Evolutionary conservation across 768 basidiomycete genomes (phyloP).

Genomic region (Pleurotus salmoneostramineus): DNA sequence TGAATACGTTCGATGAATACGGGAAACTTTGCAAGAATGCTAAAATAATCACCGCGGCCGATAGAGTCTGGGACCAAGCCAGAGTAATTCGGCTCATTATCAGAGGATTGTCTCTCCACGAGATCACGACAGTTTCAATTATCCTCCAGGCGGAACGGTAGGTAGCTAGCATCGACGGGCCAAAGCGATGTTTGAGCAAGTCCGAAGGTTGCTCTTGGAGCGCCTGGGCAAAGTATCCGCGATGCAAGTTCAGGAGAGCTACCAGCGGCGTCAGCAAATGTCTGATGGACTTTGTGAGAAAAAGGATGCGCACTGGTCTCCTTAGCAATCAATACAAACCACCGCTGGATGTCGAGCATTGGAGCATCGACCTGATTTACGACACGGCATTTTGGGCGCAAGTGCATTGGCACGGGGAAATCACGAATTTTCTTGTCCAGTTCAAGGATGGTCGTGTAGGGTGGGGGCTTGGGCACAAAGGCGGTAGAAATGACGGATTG

Average conservation of each 20-base stretch:
- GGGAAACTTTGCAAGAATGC: too few species aligned
- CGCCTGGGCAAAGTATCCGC: conserved; percentile 65
- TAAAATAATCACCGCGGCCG: conserved; percentile 45
- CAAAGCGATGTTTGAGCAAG: conserved; percentile 55
- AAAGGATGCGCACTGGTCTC: conserved; percentile 40
- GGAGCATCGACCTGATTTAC: conserved; percentile 14
- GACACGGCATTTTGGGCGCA: conserved; percentile 33
- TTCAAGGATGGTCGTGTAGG: conserved; percentile 49
- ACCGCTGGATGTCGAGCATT: conserved; percentile 34
- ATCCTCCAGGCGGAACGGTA: conserved; percentile 72
- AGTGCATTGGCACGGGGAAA: conserved; percentile 44
- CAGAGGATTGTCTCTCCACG: conserved; percentile 35
- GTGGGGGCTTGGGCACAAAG: conserved; percentile 48
- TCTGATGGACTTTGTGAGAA: neutral
- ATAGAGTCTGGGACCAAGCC: conserved; percentile 65
- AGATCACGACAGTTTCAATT: conserved; percentile 43
- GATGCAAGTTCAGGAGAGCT: conserved; percentile 65
- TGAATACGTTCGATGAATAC: too few species aligned
- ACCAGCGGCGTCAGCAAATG: neutral
- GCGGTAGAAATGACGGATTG: conserved; percentile 46
- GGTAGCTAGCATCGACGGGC: conserved; percentile 66
- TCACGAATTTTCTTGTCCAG: conserved; percentile 61
- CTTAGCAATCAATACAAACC: conserved; percentile 40
- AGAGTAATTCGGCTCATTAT: conserved; percentile 42
- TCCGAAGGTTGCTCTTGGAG: conserved; percentile 57